Evolutionary conservation across 805 yeast species (phyloP), one percentile per base, ranked within the genome.

Genomic region (Yamadazyma paraphyllophila): DNA sequence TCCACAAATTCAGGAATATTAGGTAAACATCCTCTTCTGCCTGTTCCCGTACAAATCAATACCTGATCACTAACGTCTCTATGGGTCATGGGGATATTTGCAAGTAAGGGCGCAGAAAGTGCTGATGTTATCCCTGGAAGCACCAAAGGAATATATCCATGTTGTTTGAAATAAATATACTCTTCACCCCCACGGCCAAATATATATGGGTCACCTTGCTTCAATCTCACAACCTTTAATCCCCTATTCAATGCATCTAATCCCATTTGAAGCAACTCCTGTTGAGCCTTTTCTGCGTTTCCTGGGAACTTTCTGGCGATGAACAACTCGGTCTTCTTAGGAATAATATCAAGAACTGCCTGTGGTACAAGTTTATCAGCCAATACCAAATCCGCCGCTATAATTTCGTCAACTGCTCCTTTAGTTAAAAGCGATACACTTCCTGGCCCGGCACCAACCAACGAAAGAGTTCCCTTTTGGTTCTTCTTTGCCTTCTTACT

Each of bases 181-280:
- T 92, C 98, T 66, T 92, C 98, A 34, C 96, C 97, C 36, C 98
- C 98, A 51, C 98, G 80, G 3, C 98, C 98, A 62, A 88, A 92
- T 27, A 92, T 87, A 63, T 89, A 92, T 8, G 98, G 98, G 62
- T 92, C 98, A 29, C 98, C 98, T 66, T 92, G 98, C 63, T 92
- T 92, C 54, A 92, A 75, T 47, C 98, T 74, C 2, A 92, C 95
- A 1, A 92, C 96, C 46, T 80, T 81, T 56, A 80, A 74, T 12
- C 97, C 97, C 42, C 74, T 63, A 24, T 71, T 52, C 20, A 89
- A 62, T 0, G 82, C 84, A 29, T 74, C 76, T 13, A 92, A 65
- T 0, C 96, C 97, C 52, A 83, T 62, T n/a, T 74, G 69, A 29
- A 89, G 67, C 36, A 92, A 73, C 63, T 92, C 96, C 48, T 85